Evolutionary conservation across 169 alveolate species (phyloP), one percentile per base, ranked within the genome.

Genomic region (Cystoisospora suis): DNA sequence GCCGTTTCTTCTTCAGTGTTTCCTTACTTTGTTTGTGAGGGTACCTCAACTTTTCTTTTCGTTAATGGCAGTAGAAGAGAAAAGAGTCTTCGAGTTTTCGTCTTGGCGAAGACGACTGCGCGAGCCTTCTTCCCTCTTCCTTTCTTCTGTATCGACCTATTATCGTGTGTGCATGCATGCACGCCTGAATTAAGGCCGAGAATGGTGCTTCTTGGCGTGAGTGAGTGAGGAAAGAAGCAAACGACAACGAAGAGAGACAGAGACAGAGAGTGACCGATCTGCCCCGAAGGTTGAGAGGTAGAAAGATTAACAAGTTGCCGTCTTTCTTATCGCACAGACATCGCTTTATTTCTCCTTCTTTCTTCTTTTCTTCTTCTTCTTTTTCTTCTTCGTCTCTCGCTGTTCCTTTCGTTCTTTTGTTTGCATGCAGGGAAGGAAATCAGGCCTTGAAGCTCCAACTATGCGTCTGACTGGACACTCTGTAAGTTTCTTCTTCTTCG

Each of bases 401-500:
- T 20, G 9, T 59, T 65, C 44, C 34, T 20, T 32, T 34, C 42
- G 65, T 23, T 15, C 23, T 53, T 53, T 53, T 53, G 65, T 23
- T 53, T 12, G 29, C 65, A 12, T 53, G 65, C 83, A 72, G 83
- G 53, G 32, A 12, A 80, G 93, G 34, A 89, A 75, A 40, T 75
- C 94, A 32, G 95, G 94, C 12, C 75, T 94, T 53, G 87, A 88
- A 86, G 93, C 92, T 40, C 97, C 97, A 12, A 95, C 94, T 7
- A 90, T 96, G 94, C 87, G 94, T 49, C 93, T 96, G 42, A 94
- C 95, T 32, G 97, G 97, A 20, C 97, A 96, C 79, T 91, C 91
- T 83, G 91, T 87, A 58, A 61, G 70, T 47, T 36, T 40, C 23
- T 32, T 46, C 40, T 49, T 23, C 27, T 58, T 23, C 83, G 17